Conservation (phyloP, 352 stramenopile genomes). For the Bremia lactucae region DNA sequence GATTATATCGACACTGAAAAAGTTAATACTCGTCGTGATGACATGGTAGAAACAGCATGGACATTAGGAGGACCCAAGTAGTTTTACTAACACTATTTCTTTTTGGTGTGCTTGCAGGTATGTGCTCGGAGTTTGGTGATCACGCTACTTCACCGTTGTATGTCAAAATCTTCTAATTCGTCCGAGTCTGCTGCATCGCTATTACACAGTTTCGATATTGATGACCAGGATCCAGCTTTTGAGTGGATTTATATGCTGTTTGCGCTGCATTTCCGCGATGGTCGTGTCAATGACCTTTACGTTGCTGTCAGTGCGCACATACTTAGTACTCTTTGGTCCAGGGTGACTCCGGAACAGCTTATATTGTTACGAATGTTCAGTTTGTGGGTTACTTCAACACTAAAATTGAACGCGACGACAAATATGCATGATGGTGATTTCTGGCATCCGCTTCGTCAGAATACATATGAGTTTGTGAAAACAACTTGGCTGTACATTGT, state of each 20-base stretch:
- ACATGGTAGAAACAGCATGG: conserved; percentile 31
- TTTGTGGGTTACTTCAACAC: conserved; percentile 32
- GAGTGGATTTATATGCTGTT: conserved; percentile 75
- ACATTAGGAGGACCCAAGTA: neutral
- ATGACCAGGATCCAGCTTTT: conserved; percentile 54
- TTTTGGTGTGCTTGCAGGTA: conserved; percentile 19
- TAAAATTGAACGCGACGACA: neutral
- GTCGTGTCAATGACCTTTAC: conserved; percentile 47
- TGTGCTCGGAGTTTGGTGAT: conserved; percentile 59
- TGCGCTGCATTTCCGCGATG: conserved; percentile 37
- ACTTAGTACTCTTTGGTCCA: conserved; percentile 68
- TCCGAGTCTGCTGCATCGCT: conserved; percentile 1
- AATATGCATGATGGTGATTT: conserved; percentile 1
- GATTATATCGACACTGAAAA: conserved; percentile 11
- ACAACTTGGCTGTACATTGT: conserved; percentile 43
- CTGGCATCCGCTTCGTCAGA: conserved; percentile 5
- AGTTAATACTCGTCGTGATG: conserved; percentile 20
- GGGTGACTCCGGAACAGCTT: conserved; percentile 70
- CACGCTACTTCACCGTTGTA: conserved; percentile 65
- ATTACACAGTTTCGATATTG: conserved; percentile 7
- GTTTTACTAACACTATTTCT: neutral
- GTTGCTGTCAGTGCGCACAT: conserved; percentile 62
- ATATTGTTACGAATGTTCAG: conserved; percentile 70
- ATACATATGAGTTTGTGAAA: conserved; percentile 44
- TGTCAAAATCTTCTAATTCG: conserved; percentile 23